Base-by-base conservation (phyloP, 2,329 filamentous ascomycete species). In the Dichotomopilus funicola region DNA sequence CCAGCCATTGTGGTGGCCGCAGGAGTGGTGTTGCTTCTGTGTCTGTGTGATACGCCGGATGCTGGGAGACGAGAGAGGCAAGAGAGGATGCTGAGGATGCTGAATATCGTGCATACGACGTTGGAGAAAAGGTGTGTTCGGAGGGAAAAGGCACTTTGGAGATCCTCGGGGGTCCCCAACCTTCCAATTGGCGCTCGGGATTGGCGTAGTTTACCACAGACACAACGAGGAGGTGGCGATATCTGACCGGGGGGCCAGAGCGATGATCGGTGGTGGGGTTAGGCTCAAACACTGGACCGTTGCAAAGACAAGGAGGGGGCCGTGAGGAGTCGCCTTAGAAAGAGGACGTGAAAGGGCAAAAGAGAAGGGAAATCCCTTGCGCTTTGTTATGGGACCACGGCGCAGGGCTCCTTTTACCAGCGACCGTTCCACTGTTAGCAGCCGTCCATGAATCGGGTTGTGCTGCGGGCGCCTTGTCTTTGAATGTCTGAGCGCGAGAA, bases 1-100 rank as follows among this genome's bases (percentile, higher is more conserved):
- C 61, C 62, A 48, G 61, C 64, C 63, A 62, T 66, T 54, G 48
- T 48, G 57, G 53, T 48, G 54, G 40, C 54, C 40, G 19, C 19
- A 27, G 19, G 19, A 27, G 19, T 27, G 19, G 19, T 27, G 19
- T 27, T 27, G 19, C 19, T 27, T 27, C 19, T 27, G 19, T 27
- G 19, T 38, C n/a, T 46, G 42, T 51, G 37, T 34, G 41, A 31
- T n/a, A 38, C 13, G 36, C 42, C 13, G 31, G 37, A 13, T 19
- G 7, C 6, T 49, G 41, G 12, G 35, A 33, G 34, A 33, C 27
- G 12, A 52, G 40, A 10, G 46, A 33, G n/a, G 35, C 35, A 37
- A 6, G 36, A 27, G 27, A 10, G 34, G 38, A 36, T 33, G 33
- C 43, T 45, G 27, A 42, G n/a, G 34, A 46, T 48, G 27, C 19